phyloP scores from a whole-genome alignment of 177 flowering plant species.

The Telopea speciosissima region DNA sequence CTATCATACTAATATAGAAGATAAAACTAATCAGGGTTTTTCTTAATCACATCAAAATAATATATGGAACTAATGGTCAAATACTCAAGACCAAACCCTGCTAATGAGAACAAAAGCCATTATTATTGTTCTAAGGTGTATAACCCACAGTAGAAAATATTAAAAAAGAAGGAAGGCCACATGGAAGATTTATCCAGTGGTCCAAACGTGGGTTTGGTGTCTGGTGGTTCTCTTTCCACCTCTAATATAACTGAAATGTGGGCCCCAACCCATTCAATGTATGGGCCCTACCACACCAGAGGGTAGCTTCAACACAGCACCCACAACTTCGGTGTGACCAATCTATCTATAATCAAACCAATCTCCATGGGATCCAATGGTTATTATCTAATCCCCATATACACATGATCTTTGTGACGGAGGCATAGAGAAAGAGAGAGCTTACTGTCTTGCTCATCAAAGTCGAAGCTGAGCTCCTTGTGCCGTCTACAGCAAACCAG shows the following conservation, averaged over 20 bases:
- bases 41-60: too few species aligned
- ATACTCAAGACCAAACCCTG: not conserved
- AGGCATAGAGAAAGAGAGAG: not conserved
- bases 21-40: not conserved
- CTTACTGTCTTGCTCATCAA: constrained; percentile 75
- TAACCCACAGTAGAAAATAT: too few species aligned
- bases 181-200: too few species aligned
- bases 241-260: not conserved
- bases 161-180: too few species aligned
- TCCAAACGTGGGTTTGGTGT: not conserved
- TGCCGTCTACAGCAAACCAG: constrained; percentile 60
- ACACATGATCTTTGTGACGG: too few species aligned
- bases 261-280: not conserved
- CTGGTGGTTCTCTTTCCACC: not conserved
- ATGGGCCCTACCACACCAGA: too few species aligned
- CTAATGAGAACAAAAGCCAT: not conserved
- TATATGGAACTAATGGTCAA: too few species aligned
- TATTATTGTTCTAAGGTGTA: too few species aligned
- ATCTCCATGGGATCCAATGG: too few species aligned
- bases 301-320: not conserved
- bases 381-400: too few species aligned
- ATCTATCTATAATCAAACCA: not conserved
- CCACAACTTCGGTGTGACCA: not conserved
- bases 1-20: not conserved
- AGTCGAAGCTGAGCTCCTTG: constrained; percentile 52